phyloP scores from a whole-genome alignment of 2,329 filamentous ascomycete genomes.

The Ustulina deusta region DNA sequence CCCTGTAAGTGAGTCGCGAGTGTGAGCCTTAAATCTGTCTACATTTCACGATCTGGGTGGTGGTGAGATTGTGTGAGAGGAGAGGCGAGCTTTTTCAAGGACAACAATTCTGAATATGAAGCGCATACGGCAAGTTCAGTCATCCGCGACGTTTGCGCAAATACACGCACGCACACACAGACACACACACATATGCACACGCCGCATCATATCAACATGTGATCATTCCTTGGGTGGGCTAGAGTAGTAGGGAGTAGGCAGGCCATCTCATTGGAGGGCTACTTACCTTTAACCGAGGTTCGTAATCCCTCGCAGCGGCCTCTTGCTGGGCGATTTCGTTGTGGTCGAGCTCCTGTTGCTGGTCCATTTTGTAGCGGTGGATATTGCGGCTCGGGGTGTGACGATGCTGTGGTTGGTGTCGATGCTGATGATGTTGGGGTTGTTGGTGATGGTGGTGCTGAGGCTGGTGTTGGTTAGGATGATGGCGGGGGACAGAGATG shows the following conservation, averaged over 20 bases:
- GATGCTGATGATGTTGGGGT: slow-evolving; percentile 13
- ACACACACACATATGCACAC: slow-evolving; percentile 1
- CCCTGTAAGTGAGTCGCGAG: slow-evolving; percentile 67
- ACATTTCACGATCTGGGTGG: slow-evolving; percentile 17
- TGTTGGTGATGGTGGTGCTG: slow-evolving; percentile 15
- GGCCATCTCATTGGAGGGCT: slow-evolving; percentile 18
- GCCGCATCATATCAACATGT: slow-evolving; percentile 6
- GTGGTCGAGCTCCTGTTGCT: slow-evolving; percentile 48
- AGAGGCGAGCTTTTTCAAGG: neutral
- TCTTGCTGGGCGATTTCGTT: slow-evolving; percentile 68
- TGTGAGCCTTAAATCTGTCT: slow-evolving; percentile 37
- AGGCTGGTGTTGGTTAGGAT: slow-evolving; percentile 27
- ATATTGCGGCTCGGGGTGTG: slow-evolving; percentile 28
- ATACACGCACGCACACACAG: neutral
- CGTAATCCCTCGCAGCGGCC: slow-evolving; percentile 69
- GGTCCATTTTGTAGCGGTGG: slow-evolving; percentile 55
- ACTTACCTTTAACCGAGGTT: slow-evolving; percentile 67
- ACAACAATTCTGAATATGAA: slow-evolving; percentile 9
- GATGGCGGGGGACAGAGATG: slow-evolving; percentile 26
- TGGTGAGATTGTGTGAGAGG: slow-evolving; percentile 20
- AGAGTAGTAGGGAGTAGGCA: slow-evolving; percentile 8
- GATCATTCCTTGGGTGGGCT: slow-evolving; percentile 10
- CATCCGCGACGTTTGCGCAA: slow-evolving; percentile 7
- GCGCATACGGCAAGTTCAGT: slow-evolving; percentile 3
- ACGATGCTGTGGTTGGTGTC: slow-evolving; percentile 32